These are phyloP conservation scores for Chrysophaeum taylorii DNA, from an alignment of 352 stramenopile genomes.

Conservation along the genomic window DNA sequence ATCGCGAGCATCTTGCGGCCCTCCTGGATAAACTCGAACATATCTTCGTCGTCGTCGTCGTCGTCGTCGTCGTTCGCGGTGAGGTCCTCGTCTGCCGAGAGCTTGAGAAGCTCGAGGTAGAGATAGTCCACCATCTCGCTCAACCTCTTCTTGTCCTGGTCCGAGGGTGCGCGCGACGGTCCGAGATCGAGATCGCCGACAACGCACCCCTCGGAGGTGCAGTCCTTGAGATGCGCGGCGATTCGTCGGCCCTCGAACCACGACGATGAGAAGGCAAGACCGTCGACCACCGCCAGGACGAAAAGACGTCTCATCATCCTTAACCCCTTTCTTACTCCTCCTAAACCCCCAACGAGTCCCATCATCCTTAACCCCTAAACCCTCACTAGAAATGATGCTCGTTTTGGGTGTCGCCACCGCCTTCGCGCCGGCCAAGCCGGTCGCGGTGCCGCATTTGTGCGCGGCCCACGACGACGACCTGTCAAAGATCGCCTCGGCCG, in stretches of 20 bases:
- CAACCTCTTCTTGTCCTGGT: not conserved
- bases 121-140: not conserved
- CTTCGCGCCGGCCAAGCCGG: too few species aligned
- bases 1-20: conserved; percentile 1
- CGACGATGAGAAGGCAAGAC: too few species aligned
- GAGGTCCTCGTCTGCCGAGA: not conserved
- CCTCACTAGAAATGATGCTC: too few species aligned
- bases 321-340: too few species aligned
- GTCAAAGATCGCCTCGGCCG: not conserved
- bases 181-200: too few species aligned
- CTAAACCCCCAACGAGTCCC: too few species aligned
- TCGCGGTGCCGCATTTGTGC: too few species aligned
- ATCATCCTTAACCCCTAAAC: too few species aligned
- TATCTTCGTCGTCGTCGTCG: not conserved
- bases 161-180: not conserved
- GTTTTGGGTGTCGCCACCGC: too few species aligned
- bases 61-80: not conserved
- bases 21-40: conserved; percentile 1
- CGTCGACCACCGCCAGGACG: too few species aligned
- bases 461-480: too few species aligned
- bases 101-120: not conserved
- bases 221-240: not conserved
- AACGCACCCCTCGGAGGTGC: not conserved
- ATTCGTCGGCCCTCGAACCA: not conserved
- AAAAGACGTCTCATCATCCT: too few species aligned